Evolutionary conservation across 257 asterid genomes (phyloP).

Genomic region (Asclepias syriaca): DNA sequence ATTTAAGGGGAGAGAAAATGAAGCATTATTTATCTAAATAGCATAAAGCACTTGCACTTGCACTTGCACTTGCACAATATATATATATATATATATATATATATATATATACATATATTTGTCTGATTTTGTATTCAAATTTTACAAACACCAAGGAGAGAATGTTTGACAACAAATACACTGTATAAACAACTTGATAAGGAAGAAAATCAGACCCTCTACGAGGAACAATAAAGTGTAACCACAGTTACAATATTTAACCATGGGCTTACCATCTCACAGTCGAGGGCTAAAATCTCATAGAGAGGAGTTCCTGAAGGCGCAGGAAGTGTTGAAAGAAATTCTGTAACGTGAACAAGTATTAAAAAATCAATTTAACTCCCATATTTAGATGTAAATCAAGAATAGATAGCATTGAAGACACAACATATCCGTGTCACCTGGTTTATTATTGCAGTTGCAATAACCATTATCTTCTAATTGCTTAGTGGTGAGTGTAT

Average conservation of each 20-base stretch:
- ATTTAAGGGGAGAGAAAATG: background rate
- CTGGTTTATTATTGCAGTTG: slow-evolving; percentile 36
- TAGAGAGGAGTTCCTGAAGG: slow-evolving; percentile 62
- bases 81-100: background rate
- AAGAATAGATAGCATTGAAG: background rate
- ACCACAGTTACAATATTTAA: slow-evolving; percentile 6
- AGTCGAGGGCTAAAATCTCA: slow-evolving; percentile 80
- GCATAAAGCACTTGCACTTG: background rate
- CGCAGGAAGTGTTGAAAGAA: slow-evolving; percentile 66
- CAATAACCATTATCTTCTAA: slow-evolving; percentile 87
- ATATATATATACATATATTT: background rate
- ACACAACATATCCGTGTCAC: slow-evolving; percentile 27
- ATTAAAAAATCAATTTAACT: background rate
- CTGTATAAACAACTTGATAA: background rate
- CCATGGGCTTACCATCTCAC: slow-evolving; percentile 75
- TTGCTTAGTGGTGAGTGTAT: slow-evolving; percentile 70
- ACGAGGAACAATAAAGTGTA: background rate
- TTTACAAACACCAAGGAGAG: background rate
- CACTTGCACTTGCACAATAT: background rate
- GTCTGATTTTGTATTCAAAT: background rate
- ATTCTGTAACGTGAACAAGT: slow-evolving; percentile 42
- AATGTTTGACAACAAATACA: background rate
- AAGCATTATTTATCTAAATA: background rate
- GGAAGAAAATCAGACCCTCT: background rate
- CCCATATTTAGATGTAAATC: background rate